A percentile compares a stretch with the other conserved stretches of the same genome.
Conservation (phyloP, 2,329 filamentous ascomycete species). For the Colletotrichum sublineola region DNA sequence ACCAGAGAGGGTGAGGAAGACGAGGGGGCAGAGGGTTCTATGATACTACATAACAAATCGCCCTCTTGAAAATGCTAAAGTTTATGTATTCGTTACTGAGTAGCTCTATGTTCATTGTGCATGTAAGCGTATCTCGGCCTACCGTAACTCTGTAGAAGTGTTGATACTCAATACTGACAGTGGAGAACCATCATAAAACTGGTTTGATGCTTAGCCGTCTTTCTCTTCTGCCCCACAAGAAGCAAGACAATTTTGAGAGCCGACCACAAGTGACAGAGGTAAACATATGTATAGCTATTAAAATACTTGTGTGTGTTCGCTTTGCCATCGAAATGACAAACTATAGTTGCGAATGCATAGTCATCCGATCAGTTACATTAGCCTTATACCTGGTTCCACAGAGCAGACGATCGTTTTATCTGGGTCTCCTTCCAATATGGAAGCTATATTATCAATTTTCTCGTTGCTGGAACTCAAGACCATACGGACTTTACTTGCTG, state of each 20-base stretch:
- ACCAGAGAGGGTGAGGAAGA: too few species aligned
- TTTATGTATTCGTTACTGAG: not conserved
- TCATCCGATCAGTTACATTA: not conserved
- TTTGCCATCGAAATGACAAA: not conserved
- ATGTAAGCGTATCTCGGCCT: not conserved
- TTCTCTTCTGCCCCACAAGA: not conserved
- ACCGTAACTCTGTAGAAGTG: not conserved
- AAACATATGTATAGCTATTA: too few species aligned
- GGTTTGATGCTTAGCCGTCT: not conserved
- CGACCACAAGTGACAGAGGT: too few species aligned
- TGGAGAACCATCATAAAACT: not conserved
- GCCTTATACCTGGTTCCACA: not conserved
- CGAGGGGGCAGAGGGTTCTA: not conserved
- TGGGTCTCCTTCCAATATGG: not conserved
- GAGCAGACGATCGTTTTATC: not conserved
- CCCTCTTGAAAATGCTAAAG: not conserved
- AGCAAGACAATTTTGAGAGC: not conserved
- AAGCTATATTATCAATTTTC: too few species aligned
- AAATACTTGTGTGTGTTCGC: not conserved
- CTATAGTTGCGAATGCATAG: not conserved
- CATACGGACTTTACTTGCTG: too few species aligned
- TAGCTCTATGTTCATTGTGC: not conserved
- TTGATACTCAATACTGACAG: not conserved
- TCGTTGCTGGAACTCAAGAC: not conserved
- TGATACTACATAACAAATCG: not conserved